Percentiles rank a stretch among this genome's conserved stretches.
These are phyloP conservation scores for Spirogloea muscicola DNA, from an alignment of 139 green algal genomes.

Conservation along the genomic window DNA sequence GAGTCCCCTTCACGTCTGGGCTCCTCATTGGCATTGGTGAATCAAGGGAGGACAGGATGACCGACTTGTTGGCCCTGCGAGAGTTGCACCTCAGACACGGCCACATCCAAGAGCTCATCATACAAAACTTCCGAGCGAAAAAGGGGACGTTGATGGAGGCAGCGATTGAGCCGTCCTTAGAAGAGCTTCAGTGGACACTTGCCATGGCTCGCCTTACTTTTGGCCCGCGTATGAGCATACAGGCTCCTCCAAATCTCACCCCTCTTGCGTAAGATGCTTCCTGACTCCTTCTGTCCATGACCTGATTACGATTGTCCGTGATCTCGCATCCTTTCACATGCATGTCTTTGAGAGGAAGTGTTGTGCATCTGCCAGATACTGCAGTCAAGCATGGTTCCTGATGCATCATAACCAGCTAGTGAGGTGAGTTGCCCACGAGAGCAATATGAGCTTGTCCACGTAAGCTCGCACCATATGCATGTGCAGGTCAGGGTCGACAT, in stretches of 20 bases:
- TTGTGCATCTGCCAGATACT: not conserved
- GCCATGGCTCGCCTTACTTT: conserved; percentile 74
- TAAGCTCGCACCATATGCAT: not conserved
- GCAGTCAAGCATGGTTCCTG: not conserved
- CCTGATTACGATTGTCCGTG: not conserved
- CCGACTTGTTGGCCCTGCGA: conserved; percentile 58
- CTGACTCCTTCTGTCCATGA: not conserved
- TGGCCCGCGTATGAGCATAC: conserved; percentile 65
- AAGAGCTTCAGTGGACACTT: conserved; percentile 75
- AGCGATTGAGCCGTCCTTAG: conserved; percentile 53
- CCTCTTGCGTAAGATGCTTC: conserved; percentile 23
- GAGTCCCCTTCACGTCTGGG: conserved; percentile 76
- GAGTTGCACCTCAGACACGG: conserved; percentile 56
- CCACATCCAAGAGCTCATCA: conserved; percentile 83
- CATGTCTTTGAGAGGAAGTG: not conserved
- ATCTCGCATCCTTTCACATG: not conserved
- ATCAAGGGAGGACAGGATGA: conserved; percentile 60
- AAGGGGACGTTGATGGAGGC: conserved; percentile 64
- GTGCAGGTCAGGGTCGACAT: not conserved
- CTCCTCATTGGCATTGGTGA: conserved; percentile 84
- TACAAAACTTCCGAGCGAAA: conserved; percentile 83
- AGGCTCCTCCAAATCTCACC: conserved; percentile 80
- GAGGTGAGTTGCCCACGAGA: not conserved
- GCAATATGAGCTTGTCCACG: not conserved
- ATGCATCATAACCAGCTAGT: not conserved